Conservation (phyloP, 164 flowering plant genomes). For the Akebia trifoliata region DNA sequence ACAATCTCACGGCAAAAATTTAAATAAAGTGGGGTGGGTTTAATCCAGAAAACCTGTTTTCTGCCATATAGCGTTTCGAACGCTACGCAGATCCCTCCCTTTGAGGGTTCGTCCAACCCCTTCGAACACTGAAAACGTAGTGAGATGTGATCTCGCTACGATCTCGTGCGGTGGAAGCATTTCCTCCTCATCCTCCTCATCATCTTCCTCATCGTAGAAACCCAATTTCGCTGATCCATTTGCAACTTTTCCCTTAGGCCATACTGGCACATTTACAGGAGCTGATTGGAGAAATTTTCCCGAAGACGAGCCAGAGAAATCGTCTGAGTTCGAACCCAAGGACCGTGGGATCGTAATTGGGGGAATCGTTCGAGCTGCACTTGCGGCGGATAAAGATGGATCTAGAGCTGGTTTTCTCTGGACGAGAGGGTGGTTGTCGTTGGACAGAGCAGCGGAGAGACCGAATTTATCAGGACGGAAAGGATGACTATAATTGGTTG, state of each 20-base stretch:
- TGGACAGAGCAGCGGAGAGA: conserved; percentile 42
- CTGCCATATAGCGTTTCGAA: conserved; percentile 46
- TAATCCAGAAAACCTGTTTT: conserved; percentile 51
- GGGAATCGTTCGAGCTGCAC: conserved; percentile 29
- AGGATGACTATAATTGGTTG: conserved; percentile 6
- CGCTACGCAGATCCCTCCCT: conserved; percentile 48
- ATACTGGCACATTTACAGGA: conserved; percentile 49
- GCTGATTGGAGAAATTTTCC: conserved; percentile 34
- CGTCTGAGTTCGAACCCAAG: conserved; percentile 15
- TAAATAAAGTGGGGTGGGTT: neutral
- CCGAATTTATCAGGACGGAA: conserved; percentile 31
- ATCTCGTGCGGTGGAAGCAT: conserved; percentile 64
- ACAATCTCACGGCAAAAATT: neutral
- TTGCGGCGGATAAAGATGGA: conserved; percentile 31
- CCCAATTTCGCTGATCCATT: neutral
- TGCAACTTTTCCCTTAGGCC: conserved; percentile 25
- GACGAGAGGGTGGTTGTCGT: conserved; percentile 23
- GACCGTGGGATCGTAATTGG: conserved; percentile 18
- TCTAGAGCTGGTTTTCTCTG: conserved; percentile 32
- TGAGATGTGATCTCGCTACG: conserved; percentile 41
- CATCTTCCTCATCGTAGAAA: conserved; percentile 20
- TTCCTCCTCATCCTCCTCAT: conserved; percentile 26
- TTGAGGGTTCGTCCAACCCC: conserved; percentile 58
- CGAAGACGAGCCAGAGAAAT: conserved; percentile 12
- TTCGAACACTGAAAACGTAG: conserved; percentile 49